These are phyloP conservation scores for Cladophialophora chaetospira DNA, from an alignment of 2,329 filamentous ascomycete species.

Conservation along the genomic window DNA sequence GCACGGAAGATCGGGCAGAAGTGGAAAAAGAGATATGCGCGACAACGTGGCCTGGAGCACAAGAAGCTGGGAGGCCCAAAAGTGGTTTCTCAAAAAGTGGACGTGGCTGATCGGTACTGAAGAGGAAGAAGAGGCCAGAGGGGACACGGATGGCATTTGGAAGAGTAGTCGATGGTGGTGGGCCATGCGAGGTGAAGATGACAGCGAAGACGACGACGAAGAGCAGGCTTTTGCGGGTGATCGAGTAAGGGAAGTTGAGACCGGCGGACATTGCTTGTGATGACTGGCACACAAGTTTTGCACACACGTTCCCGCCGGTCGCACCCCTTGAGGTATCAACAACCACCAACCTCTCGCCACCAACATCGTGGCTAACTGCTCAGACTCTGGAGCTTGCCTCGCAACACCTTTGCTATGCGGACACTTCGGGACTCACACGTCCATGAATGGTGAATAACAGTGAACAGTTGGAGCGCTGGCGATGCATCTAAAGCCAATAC, in stretches of 20 bases:
- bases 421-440: no score
- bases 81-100: constrained; percentile 51
- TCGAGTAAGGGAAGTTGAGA: constrained; percentile 4
- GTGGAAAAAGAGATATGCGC: constrained; percentile 27
- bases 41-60: constrained; percentile 47
- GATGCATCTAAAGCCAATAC: no score
- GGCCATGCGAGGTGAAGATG: constrained; percentile 24
- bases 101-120: constrained; percentile 33
- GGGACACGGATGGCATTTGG: constrained; percentile 27
- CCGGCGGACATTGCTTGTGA: constrained; percentile 2
- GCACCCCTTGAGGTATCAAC: no score
- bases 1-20: not conserved
- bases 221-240: not conserved
- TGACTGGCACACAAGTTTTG: not conserved
- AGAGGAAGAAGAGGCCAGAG: constrained; percentile 29
- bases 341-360: no score
- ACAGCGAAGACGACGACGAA: constrained; percentile 15
- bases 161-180: constrained; percentile 28
- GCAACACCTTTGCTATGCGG: no score
- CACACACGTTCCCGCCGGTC: no score
- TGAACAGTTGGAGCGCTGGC: no score
- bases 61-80: constrained; percentile 49
- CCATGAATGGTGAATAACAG: no score
- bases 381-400: no score
- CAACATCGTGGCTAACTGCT: no score